Percentiles rank a stretch among this genome's conserved stretches.
These are phyloP conservation scores for Clonostachys byssicola DNA, from an alignment of 2,329 filamentous ascomycete genomes.

Conservation along the genomic window DNA sequence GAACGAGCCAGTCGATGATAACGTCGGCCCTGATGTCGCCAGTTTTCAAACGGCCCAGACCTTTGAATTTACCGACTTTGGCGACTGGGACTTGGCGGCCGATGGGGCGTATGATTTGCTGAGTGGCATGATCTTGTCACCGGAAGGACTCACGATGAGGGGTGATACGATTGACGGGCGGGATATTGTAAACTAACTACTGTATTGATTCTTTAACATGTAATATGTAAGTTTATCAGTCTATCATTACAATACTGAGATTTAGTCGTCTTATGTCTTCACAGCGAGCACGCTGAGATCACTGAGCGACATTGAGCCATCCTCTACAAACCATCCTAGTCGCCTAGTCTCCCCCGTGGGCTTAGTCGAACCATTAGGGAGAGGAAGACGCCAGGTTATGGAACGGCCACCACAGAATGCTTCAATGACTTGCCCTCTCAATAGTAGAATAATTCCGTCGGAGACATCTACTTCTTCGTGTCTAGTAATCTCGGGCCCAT, in stretches of 20 bases:
- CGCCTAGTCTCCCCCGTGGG: conserved; percentile 4
- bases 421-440: conserved; percentile 17
- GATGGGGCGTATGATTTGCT: conserved; percentile 22
- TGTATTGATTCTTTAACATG: too few species aligned
- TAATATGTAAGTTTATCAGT: too few species aligned
- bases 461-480: conserved; percentile 19
- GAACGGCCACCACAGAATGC: conserved; percentile 20
- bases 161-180: too few species aligned
- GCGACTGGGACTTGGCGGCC: conserved; percentile 22
- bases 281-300: too few species aligned
- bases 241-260: too few species aligned
- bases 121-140: conserved; percentile 14
- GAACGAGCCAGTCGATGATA: conserved; percentile 20
- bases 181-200: too few species aligned
- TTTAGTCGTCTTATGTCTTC: too few species aligned
- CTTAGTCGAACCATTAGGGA: not conserved
- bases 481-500: conserved; percentile 25
- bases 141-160: conserved; percentile 1
- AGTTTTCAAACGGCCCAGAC: conserved; percentile 15
- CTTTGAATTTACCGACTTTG: conserved; percentile 24
- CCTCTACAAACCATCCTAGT: conserved; percentile 21
- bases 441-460: conserved; percentile 14
- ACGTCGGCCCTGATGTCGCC: conserved; percentile 19
- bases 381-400: conserved; percentile 18
- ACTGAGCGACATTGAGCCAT: conserved; percentile 6